Base-by-base conservation (phyloP, 306 rosid species). In the Trifolium pratense region DNA sequence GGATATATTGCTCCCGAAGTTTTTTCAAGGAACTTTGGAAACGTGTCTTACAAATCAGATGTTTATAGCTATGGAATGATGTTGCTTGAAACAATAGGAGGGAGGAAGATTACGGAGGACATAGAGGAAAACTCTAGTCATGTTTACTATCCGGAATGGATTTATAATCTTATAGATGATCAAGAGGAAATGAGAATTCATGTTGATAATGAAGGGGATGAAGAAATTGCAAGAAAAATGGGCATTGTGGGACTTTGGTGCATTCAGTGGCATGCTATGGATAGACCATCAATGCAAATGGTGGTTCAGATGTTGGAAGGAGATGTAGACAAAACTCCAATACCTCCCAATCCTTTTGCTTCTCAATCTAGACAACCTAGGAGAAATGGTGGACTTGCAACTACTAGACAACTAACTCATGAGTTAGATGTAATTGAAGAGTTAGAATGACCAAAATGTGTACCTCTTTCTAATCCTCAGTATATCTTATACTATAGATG, bases 41-140 rank as follows among this genome's bases (percentile, higher is more conserved):
- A 39, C 13, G 43, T 39, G 13, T 39, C 43, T 2, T 39, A 39
- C 13, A 39, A 39, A 9, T 39, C 43, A 9, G 43, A 39, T 39
- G 43, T 39, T 39, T 39, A 39, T 39, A 39, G 43, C 7, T 39
- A 39, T 39, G 43, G 43, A 39, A 39, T 39, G 43, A 39, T 82
- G 81, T 66, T 82, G 39, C 43, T 82, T 3, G 85, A 86, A 36
- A 80, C 83, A 71, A 70, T 82, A 10, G 85, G 85, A 5, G 85
- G 83, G 15, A 83, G 74, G 63, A 66, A 40, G 12, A 82, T 5
- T 48, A 82, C 52, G 46, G 59, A 0, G 29, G 51, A 31, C 64
- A 9, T 53, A 74, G 81, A 34, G 4, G n/a, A 63, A 63, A 63
- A 63, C 57, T 15, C 37, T 0, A 85, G 82, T 67, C 84, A 82